Evolutionary conservation across 805 yeast genomes (phyloP), one percentile per base, ranked within the genome.

Genomic region (Candida sonorensis): DNA sequence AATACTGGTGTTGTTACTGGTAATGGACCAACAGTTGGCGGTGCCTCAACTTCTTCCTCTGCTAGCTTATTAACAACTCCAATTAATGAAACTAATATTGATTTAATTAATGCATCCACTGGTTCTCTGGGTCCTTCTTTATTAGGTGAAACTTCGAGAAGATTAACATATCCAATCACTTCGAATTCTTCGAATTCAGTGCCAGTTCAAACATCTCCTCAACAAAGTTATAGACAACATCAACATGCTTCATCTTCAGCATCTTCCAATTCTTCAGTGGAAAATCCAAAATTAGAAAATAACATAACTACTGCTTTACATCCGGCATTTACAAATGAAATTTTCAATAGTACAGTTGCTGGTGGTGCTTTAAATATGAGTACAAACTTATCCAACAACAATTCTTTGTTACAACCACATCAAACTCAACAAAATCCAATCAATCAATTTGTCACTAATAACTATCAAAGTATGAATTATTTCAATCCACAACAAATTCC

Each of bases 71-170:
- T 30, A 12, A 27, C 23, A 19, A 35, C 40, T 30, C 43, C 35
- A 27, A 31, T 29, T 10, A 28, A 30, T 16, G 37, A 33, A n/a
- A 20, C 34, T 29, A 42, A 41, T 4, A 10, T 27, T 10, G 23
- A 30, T 7, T 31, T 35, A n/a, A n/a, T n/a, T 20, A 29, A 40
- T 21, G 26, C 40, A 3, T 17, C 34, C 15, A 13, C 31, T 19
- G 29, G 33, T 7, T 36, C 45, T 15, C 40, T 51, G 29, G 47
- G 48, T 3, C 51, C 54, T 22, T 53, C 55, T 3, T 39, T 45
- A 16, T 26, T 46, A 9, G 47, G 44, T n/a, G 69, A 68, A 27
- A 52, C 66, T 14, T 69, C 67, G 34, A 61, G 73, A 39, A 67
- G 69, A 46, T 48, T 62, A 46, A 48, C 53, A 17, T 51, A 51